These are phyloP conservation scores for Cucumis hystrix DNA, from an alignment of 306 rosid genomes.

Conservation along the genomic window DNA sequence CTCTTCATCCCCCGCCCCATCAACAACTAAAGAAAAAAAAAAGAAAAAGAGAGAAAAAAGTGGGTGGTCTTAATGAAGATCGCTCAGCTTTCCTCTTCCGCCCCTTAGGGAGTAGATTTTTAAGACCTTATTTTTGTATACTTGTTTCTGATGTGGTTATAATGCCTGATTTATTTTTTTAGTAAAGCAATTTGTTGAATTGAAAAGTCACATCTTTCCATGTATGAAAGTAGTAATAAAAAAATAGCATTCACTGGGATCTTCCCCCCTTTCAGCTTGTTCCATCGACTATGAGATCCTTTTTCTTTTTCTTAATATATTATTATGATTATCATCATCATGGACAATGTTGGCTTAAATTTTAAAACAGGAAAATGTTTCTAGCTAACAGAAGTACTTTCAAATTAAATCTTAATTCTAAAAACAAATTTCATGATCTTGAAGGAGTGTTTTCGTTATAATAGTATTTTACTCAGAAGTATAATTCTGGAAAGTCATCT, in stretches of 20 bases:
- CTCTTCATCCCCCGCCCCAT: neutral
- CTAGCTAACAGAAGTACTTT: neutral
- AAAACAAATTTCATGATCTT: neutral
- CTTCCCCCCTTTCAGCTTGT: neutral
- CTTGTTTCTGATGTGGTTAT: neutral
- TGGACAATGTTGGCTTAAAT: neutral
- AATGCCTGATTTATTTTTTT: neutral
- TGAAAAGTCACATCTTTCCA: neutral
- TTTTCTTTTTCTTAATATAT: too few species aligned
- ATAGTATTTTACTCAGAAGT: neutral
- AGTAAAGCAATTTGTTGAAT: neutral
- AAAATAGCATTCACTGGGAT: neutral
- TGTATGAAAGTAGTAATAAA: neutral
- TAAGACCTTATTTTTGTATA: neutral
- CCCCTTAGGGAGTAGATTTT: neutral
- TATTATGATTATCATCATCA: neutral
- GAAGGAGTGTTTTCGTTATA: neutral
- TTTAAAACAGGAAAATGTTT: neutral
- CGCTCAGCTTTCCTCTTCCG: neutral
- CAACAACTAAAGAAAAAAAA: neutral
- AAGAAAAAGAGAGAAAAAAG: neutral
- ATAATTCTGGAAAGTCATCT: neutral
- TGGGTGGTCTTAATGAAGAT: neutral
- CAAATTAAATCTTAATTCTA: neutral
- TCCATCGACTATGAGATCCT: neutral